Evolutionary conservation across 495 filamentous ascomycete species (phyloP), one percentile per base, ranked within the genome.

Genomic region (Aspergillus incahuasiensis): DNA sequence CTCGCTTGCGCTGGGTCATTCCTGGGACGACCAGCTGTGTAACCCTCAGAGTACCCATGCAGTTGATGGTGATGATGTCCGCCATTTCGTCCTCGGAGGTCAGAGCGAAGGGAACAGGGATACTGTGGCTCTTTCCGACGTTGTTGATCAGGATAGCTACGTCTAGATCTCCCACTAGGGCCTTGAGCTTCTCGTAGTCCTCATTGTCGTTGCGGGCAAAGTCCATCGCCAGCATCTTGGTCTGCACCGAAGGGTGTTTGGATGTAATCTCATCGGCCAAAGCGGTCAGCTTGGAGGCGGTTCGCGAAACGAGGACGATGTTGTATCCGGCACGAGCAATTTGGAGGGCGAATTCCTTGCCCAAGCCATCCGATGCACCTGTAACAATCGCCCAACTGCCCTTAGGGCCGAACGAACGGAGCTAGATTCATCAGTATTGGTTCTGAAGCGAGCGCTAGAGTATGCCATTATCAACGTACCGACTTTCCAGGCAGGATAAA

Each of bases 371-470:
- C 12, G 91, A 96, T 53, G 95, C 94, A 60, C 95, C 95, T 44
- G 95, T 97, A 19, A 99, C 81, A 42, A 99, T 81, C 19, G 91
- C 94, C 91, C 92, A 99, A 64, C 85, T 92, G 55, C 92, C 92
- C 63, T 90, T 91, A 57, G 86, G 87, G 60, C 91, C 95, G 75
- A 96, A 97, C 57, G 85, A 90, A 56, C 82, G 84, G 52, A 99
- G 86, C 94, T 98, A 59, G 13, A 45, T 16, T 40, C 21, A 22
- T 40, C 45, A 28, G 11, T 15, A 47, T 22, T 16, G 24, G 38
- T 46, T 39, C 57, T 18, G 57, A 35, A 25, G 2, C 11, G 25
- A n/a, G 1, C 1, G 19, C 11, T 19, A 5, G 46, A 48, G 32
- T 5, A 34, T 15, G 38, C 2, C 52, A 21, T 5, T 15, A 20